Percentiles rank a stretch among this genome's conserved stretches.
These are phyloP conservation scores for Bipolaris cookei DNA, from an alignment of 2,329 filamentous ascomycete species.

Conservation along the genomic window DNA sequence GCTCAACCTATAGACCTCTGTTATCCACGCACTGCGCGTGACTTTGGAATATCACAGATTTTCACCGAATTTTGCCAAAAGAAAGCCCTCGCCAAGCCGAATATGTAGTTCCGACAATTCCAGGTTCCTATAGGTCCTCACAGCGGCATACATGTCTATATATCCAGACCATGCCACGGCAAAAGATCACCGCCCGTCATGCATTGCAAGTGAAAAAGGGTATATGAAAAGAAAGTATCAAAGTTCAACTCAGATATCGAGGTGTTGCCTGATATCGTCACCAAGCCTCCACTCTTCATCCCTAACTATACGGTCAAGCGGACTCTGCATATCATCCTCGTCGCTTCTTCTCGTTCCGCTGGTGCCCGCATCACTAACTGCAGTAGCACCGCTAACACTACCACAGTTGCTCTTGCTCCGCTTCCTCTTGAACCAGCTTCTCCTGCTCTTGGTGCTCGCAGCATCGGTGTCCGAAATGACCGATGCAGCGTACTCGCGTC, in stretches of 20 bases:
- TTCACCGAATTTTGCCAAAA: too few relatives aligned
- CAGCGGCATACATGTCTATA: not conserved
- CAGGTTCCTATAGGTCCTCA: not conserved
- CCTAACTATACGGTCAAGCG: slow-evolving; percentile 58
- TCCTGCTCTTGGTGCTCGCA: slow-evolving; percentile 41
- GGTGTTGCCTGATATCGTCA: slow-evolving; percentile 5
- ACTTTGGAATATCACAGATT: too few relatives aligned
- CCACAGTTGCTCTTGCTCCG: slow-evolving; percentile 35
- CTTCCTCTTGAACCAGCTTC: slow-evolving; percentile 48
- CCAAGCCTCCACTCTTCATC: slow-evolving; percentile 62
- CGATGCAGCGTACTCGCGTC: slow-evolving; percentile 33
- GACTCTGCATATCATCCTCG: slow-evolving; percentile 59
- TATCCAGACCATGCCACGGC: not conserved
- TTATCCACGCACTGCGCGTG: too few relatives aligned
- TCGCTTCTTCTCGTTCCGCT: slow-evolving; percentile 45
- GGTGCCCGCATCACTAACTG: slow-evolving; percentile 38
- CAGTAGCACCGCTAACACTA: slow-evolving; percentile 41
- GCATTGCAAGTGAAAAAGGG: not conserved
- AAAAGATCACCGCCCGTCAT: not conserved
- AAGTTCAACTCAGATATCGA: slow-evolving; percentile 1
- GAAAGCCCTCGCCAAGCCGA: too few relatives aligned
- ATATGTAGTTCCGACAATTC: not conserved
- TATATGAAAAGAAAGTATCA: not conserved
- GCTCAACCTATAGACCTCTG: not conserved
- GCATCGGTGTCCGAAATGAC: slow-evolving; percentile 39